Evolutionary conservation across 148 eudicot genomes (phyloP).

Genomic region (Cornus controversa): DNA sequence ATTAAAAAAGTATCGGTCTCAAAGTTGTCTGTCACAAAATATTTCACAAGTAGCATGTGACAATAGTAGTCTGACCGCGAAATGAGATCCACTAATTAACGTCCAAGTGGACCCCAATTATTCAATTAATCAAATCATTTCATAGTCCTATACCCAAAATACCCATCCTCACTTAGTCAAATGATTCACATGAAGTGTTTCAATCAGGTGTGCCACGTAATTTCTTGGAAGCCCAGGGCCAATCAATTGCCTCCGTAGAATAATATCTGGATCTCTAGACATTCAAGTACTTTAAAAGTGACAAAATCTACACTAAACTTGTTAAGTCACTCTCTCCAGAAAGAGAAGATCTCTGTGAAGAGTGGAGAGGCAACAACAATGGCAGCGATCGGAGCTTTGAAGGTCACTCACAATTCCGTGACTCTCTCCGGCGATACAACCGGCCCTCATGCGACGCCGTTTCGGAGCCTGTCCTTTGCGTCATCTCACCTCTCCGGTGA

Average conservation of each 20-base stretch:
- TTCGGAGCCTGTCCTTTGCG: slow-evolving; percentile 33
- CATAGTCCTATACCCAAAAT: neutral
- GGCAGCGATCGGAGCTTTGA: slow-evolving; percentile 47
- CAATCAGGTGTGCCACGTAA: neutral
- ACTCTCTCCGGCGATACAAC: slow-evolving; percentile 8
- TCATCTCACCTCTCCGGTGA: slow-evolving; percentile 54
- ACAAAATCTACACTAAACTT: too few species aligned
- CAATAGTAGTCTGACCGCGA: neutral
- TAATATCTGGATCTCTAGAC: neutral
- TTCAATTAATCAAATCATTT: neutral
- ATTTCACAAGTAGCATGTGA: neutral
- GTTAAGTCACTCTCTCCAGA: neutral
- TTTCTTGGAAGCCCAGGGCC: neutral
- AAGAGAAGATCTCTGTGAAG: neutral
- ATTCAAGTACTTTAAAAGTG: neutral
- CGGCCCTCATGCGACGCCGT: slow-evolving; percentile 7
- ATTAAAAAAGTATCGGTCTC: neutral
- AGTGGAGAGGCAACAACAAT: slow-evolving; percentile 11
- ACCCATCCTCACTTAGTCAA: neutral
- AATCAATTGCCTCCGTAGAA: neutral
- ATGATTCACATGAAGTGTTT: neutral
- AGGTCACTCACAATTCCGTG: slow-evolving; percentile 8
- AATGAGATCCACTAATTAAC: neutral
- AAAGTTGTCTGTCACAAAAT: neutral
- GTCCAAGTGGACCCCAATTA: neutral